Conservation (phyloP, 169 alveolate genomes). For the Eimeria zaria region DNA sequence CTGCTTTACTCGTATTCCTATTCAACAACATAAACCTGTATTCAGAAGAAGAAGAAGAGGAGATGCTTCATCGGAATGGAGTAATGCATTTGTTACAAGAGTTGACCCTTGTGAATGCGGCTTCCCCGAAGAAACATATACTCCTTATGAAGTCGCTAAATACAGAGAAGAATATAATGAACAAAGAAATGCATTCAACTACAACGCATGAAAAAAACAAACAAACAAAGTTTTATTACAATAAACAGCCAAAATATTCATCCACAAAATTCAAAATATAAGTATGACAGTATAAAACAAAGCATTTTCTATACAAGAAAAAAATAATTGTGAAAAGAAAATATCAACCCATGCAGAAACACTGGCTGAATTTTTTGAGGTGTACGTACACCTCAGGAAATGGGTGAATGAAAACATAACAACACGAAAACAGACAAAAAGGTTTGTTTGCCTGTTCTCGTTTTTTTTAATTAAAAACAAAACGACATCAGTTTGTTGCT, state of each 20-base stretch:
- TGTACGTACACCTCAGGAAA: too few species aligned
- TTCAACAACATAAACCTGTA: slow-evolving; percentile 78
- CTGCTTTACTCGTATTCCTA: slow-evolving; percentile 84
- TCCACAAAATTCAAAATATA: too few species aligned
- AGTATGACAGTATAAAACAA: too few species aligned
- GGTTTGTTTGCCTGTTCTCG: too few species aligned
- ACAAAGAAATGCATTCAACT: not conserved
- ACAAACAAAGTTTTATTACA: not conserved
- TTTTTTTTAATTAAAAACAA: too few species aligned
- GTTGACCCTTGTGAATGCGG: slow-evolving; percentile 87
- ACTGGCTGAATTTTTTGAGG: too few species aligned
- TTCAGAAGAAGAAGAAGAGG: slow-evolving; percentile 91
- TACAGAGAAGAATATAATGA: slow-evolving; percentile 65
- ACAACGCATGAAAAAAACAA: not conserved
- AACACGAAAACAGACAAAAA: not conserved
- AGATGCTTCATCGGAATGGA: slow-evolving; percentile 91
- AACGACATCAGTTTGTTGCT: too few species aligned
- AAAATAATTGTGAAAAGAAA: not conserved
- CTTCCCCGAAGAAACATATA: slow-evolving; percentile 85
- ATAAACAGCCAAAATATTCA: too few species aligned
- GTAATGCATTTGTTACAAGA: slow-evolving; percentile 90
- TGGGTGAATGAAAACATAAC: not conserved
- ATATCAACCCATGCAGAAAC: not conserved
- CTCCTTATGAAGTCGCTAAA: slow-evolving; percentile 87
- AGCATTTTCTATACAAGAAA: too few species aligned